A percentile compares a stretch with the other conserved stretches of the same genome.
These are phyloP conservation scores for Hibiscus syriacus DNA, from an alignment of 345 rosid species.

Conservation along the genomic window DNA sequence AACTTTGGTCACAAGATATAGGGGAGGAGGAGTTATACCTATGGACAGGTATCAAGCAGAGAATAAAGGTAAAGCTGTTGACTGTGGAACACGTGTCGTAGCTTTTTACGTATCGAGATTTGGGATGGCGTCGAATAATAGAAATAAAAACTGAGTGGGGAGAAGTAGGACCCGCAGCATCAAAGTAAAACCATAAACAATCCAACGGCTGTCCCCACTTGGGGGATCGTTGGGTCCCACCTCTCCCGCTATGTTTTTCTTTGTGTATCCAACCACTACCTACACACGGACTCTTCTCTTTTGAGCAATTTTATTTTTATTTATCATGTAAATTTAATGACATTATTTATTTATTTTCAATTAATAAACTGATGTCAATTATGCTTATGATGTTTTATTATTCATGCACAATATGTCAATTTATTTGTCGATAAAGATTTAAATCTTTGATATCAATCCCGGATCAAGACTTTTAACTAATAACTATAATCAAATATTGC, in stretches of 20 bases:
- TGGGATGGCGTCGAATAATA: neutral
- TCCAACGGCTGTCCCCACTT: too few species aligned
- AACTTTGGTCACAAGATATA: too few species aligned
- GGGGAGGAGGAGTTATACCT: neutral
- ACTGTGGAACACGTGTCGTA: conserved; percentile 2
- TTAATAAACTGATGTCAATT: neutral
- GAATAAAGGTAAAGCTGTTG: neutral
- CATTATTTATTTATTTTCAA: neutral
- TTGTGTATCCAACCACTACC: too few species aligned
- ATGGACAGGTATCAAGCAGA: neutral
- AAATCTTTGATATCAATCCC: neutral
- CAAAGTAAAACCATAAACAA: too few species aligned
- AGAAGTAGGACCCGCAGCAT: too few species aligned
- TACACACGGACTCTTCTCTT: too few species aligned
- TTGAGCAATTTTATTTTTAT: too few species aligned
- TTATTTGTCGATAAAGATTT: neutral
- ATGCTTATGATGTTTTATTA: neutral
- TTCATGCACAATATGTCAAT: too few species aligned
- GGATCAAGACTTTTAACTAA: neutral
- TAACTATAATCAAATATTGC: neutral
- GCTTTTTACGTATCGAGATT: neutral
- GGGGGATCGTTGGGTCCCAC: too few species aligned
- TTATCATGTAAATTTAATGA: neutral
- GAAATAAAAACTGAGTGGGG: neutral
- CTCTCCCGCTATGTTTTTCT: too few species aligned